Base-by-base conservation (phyloP, 2,329 filamentous ascomycete genomes). In the Cytospora chrysosperma region DNA sequence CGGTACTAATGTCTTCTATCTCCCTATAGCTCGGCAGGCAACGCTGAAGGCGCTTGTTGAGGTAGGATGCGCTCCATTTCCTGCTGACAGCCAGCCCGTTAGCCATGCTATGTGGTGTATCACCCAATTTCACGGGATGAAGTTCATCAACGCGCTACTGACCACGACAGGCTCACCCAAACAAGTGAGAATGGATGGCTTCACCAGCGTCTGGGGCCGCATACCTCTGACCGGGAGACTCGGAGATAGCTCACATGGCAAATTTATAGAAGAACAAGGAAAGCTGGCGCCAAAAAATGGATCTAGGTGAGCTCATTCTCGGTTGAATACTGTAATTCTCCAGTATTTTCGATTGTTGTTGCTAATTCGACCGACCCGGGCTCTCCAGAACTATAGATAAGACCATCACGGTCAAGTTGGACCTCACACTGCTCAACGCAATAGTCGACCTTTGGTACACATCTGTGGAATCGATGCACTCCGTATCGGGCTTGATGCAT, bases 341-440 rank as follows among this genome's bases (percentile, higher is more conserved):
- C n/a, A n/a, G n/a, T n/a, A n/a, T n/a, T n/a, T n/a, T n/a, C n/a
- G n/a, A n/a, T n/a, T n/a, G n/a, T n/a, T n/a, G n/a, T n/a, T n/a
- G n/a, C n/a, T n/a, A n/a, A n/a, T n/a, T n/a, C n/a, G n/a, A n/a
- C n/a, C n/a, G n/a, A n/a, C n/a, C n/a, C n/a, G n/a, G n/a, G n/a
- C n/a, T n/a, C 34, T 28, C 32, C 9, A 53, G 58, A 34, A 60
- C 49, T n/a, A 50, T 60, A 17, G 49, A 53, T n/a, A 60, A 60
- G 50, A 54, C 58, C 12, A 60, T 60, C 50, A 60, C 58, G 19
- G 17, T 60, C 17, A 60, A 43, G 50, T 27, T 60, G 58, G 58
- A 60, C 17, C 47, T 60, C 28, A 32, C 54, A 21, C 49, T 60
- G 49, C 26, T 60, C 3, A 60, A 54, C 58, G 58, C 24, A 26